A percentile compares a stretch with the other conserved stretches of the same genome.
phyloP scores from a whole-genome alignment of 108 stramenopile species.

The Nitzschia sp. region DNA sequence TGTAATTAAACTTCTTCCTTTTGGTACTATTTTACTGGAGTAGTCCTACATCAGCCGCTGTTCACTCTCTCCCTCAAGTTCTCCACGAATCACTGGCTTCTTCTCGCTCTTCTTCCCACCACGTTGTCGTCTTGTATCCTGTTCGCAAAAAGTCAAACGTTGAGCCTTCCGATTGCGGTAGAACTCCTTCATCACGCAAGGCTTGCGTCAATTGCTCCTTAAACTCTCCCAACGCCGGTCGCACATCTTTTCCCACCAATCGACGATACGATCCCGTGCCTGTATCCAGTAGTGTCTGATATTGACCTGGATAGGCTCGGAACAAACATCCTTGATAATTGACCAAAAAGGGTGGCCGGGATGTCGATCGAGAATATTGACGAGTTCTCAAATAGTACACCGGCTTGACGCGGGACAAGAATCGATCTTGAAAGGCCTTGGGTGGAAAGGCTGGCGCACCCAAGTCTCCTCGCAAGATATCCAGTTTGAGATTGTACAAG shows the following conservation, averaged over 20 bases:
- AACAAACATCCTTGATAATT: constrained; percentile 95
- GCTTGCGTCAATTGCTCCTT: constrained; percentile 91
- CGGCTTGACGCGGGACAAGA: constrained; percentile 84
- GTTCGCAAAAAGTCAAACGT: constrained; percentile 81
- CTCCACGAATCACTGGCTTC: constrained; percentile 78
- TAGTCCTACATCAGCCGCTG: no score
- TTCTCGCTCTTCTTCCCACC: constrained; percentile 91
- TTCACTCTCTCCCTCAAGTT: no score
- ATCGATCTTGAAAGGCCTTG: constrained; percentile 91
- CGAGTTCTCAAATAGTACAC: constrained; percentile 93
- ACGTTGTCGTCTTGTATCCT: constrained; percentile 90
- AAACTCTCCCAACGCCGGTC: constrained; percentile 88
- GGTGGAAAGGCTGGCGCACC: constrained; percentile 91
- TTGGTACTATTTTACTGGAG: no score
- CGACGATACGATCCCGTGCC: constrained; percentile 83
- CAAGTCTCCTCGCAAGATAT: constrained; percentile 90
- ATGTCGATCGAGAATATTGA: constrained; percentile 82
- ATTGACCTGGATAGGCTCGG: constrained; percentile 91
- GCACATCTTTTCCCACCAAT: constrained; percentile 58
- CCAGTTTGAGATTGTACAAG: constrained; percentile 92
- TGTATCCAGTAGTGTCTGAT: constrained; percentile 90
- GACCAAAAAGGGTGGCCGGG: constrained; percentile 88
- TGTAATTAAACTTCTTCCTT: no score
- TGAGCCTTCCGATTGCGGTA: constrained; percentile 74
- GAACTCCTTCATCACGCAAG: constrained; percentile 69